Base-by-base conservation (phyloP, 2,329 filamentous ascomycete species). In the Pseudopithomyces chartarum region DNA sequence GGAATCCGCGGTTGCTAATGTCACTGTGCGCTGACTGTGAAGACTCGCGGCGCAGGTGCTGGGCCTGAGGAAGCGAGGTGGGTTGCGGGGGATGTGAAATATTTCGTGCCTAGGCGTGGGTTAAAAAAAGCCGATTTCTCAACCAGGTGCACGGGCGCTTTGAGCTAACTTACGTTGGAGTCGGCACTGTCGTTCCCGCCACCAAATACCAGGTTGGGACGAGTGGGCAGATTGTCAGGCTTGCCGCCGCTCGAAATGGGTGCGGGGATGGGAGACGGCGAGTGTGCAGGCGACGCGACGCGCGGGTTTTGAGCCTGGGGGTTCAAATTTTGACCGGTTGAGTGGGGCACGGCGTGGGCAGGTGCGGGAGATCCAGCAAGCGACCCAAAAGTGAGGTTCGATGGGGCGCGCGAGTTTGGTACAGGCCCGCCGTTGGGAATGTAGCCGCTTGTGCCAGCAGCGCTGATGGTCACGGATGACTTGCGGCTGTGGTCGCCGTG, bases 231-330 rank as follows among this genome's bases (percentile, higher is more conserved):
- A 62, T 85, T 85, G 33, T 91, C 89, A 43, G 92, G 92, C 66
- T 93, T 93, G 69, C 92, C 82, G 54, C 88, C 91, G 66, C 92
- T 92, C 70, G 92, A 95, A 33, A 89, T 88, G 53, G 92, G 91
- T 76, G 94, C 91, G 32, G 95, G 94, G 67, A 98, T 98, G 4
- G 95, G 95, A 40, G 91, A 94, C 3, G 95, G 95, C 44, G 94
- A 97, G 65, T 90, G 89, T 47, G 90, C 88, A 6, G 95, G 95
- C 44, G 93, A 96, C 46, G 88, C 87, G 50, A 94, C 85, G 67
- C 90, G 87, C 60, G 90, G 89, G 71, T 90, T 88, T 56, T 78
- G 81, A 72, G 59, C 58, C 52, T 81, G 84, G 69, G 76, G 83
- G 76, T 71, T 87, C 56, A 84, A 76, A 47, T 77, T 81, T 46